A percentile compares a stretch with the other conserved stretches of the same genome.
Conservation (phyloP, 768 basidiomycete genomes). For the Leccinum pellstonianum region DNA sequence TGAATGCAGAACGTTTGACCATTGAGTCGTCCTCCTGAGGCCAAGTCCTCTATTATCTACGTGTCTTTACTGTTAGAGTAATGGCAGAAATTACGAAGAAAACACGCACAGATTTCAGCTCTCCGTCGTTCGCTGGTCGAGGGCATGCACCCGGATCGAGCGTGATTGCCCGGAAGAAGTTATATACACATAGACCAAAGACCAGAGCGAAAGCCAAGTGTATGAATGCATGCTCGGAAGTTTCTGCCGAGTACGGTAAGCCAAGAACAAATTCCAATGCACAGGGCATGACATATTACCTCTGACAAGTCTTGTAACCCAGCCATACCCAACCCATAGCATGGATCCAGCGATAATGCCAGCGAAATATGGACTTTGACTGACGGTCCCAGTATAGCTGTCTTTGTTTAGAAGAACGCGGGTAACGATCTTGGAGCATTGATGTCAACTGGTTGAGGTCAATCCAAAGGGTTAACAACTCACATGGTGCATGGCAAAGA, state of each 20-base stretch:
- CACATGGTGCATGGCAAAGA: constrained; percentile 94
- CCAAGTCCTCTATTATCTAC: constrained; percentile 88
- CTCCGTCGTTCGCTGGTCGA: constrained; percentile 75
- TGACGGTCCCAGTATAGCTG: constrained; percentile 79
- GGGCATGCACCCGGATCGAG: constrained; percentile 90
- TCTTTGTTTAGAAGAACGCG: constrained; percentile 82
- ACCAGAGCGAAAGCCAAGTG: constrained; percentile 75
- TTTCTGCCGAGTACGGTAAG: constrained; percentile 46
- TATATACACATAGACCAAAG: constrained; percentile 75
- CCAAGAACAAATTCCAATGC: not conserved
- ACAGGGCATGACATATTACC: constrained; percentile 43
- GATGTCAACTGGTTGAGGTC: constrained; percentile 11
- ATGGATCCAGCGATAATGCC: constrained; percentile 86
- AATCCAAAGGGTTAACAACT: constrained; percentile 28
- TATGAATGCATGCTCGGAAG: constrained; percentile 69
- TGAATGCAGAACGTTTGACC: constrained; percentile 96
- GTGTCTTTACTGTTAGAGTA: not conserved
- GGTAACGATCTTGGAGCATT: constrained; percentile 63
- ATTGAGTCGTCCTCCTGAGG: constrained; percentile 83
- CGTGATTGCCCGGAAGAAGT: constrained; percentile 87
- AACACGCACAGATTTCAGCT: constrained; percentile 75
- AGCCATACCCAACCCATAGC: constrained; percentile 82
- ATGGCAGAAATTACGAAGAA: not conserved
- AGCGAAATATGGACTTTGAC: constrained; percentile 88
- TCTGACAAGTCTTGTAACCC: constrained; percentile 73